Evolutionary conservation across 1,139 yeast species (phyloP).

Genomic region (Candida sanyaensis): DNA sequence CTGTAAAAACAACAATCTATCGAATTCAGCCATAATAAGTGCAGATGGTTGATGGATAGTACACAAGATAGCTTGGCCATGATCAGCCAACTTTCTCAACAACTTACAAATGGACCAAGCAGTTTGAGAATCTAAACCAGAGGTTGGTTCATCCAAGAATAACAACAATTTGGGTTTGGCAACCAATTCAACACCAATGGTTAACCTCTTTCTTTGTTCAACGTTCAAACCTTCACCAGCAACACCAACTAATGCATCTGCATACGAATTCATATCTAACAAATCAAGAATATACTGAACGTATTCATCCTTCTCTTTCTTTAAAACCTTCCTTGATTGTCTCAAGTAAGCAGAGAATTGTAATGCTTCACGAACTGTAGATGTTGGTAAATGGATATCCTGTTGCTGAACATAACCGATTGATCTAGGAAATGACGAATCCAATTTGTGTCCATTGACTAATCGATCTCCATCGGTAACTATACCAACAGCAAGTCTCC

Average conservation of each 20-base stretch:
- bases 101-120: slow-evolving; percentile 45
- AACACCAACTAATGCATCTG: slow-evolving; percentile 44
- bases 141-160: slow-evolving; percentile 40
- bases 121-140: slow-evolving; percentile 44
- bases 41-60: slow-evolving; percentile 46
- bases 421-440: slow-evolving; percentile 39
- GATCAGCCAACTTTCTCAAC: slow-evolving; percentile 41
- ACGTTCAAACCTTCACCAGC: slow-evolving; percentile 45
- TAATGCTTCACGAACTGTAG: slow-evolving; percentile 41
- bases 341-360: slow-evolving; percentile 37
- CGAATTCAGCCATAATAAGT: slow-evolving; percentile 33
- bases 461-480: slow-evolving; percentile 35
- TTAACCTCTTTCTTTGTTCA: slow-evolving; percentile 39
- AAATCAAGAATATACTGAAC: slow-evolving; percentile 38
- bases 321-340: slow-evolving; percentile 31
- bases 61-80: slow-evolving; percentile 43
- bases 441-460: slow-evolving; percentile 37
- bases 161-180: slow-evolving; percentile 38
- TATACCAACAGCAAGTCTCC: slow-evolving; percentile 35
- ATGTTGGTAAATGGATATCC: slow-evolving; percentile 36
- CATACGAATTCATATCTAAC: slow-evolving; percentile 19
- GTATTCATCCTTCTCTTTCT: slow-evolving; percentile 32
- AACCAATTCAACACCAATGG: slow-evolving; percentile 43
- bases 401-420: slow-evolving; percentile 45
- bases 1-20: slow-evolving; percentile 37